These are phyloP conservation scores for Termitomyces bulborhizus DNA, from an alignment of 768 basidiomycete species.

Conservation along the genomic window DNA sequence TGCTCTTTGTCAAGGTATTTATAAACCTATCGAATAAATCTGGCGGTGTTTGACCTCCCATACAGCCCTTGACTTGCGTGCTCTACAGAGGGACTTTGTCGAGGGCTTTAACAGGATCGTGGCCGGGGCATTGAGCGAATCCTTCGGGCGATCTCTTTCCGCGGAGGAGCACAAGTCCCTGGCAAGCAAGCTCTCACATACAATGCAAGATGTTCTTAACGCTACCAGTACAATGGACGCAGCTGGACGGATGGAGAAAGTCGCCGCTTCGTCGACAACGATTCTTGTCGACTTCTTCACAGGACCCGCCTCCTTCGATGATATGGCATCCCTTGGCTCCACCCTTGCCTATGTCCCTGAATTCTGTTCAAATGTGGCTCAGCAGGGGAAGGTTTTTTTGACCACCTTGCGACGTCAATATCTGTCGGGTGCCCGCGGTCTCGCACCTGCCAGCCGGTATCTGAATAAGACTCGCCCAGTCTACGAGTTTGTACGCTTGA, in stretches of 20 bases:
- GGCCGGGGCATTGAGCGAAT: slow-evolving; percentile 38
- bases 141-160: slow-evolving; percentile 38
- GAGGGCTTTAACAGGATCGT: slow-evolving; percentile 41
- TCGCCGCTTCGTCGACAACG: slow-evolving; percentile 56
- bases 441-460: slow-evolving; percentile 60
- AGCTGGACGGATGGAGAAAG: slow-evolving; percentile 59
- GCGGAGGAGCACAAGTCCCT: slow-evolving; percentile 25
- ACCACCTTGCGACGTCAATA: slow-evolving; percentile 47
- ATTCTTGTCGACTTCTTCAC: slow-evolving; percentile 62
- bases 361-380: slow-evolving; percentile 51
- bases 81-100: slow-evolving; percentile 62
- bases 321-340: slow-evolving; percentile 22
- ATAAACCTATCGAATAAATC: not conserved
- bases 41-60: not conserved
- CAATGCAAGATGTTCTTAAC: slow-evolving; percentile 52
- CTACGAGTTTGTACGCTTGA: slow-evolving; percentile 72
- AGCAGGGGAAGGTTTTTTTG: slow-evolving; percentile 39
- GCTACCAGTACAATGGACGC: slow-evolving; percentile 69
- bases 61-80: slow-evolving; percentile 74
- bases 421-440: slow-evolving; percentile 50
- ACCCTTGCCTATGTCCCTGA: slow-evolving; percentile 35
- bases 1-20: slow-evolving; percentile 54
- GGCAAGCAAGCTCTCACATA: slow-evolving; percentile 29
- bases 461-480: slow-evolving; percentile 65
- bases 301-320: slow-evolving; percentile 24